A percentile compares a stretch with the other conserved stretches of the same genome.
Evolutionary conservation across 2,329 filamentous ascomycete species (phyloP).

Genomic region (Colletotrichum tamarilloi): DNA sequence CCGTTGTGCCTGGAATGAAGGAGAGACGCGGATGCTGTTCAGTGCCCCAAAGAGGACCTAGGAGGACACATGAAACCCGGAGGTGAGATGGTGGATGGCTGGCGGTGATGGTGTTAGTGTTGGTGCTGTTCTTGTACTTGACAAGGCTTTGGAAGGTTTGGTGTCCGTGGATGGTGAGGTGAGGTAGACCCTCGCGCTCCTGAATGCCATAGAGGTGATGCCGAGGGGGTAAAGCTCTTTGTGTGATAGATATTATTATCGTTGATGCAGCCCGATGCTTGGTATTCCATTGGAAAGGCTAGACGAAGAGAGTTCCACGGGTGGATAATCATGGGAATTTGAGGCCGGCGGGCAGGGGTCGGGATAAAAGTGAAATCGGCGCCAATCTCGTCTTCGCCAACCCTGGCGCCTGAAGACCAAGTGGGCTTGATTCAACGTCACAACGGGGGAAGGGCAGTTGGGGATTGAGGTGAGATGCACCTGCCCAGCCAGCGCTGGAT

Average conservation of each 20-base stretch:
- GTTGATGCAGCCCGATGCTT: background rate
- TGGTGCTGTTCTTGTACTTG: background rate
- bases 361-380: constrained; percentile 31
- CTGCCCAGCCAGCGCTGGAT: no score
- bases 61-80: constrained; percentile 8
- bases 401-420: constrained; percentile 6
- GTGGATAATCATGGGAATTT: constrained; percentile 11
- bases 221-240: background rate
- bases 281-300: background rate
- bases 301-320: background rate
- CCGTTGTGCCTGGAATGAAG: background rate
- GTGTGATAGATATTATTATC: background rate
- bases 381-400: constrained; percentile 33
- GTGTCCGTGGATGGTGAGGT: background rate
- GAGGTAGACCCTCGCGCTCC: background rate
- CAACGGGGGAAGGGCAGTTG: constrained; percentile 1
- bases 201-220: background rate
- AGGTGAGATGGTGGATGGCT: background rate
- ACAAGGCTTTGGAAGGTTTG: background rate
- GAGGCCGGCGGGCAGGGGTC: constrained; percentile 16
- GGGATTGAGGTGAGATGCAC: no score
- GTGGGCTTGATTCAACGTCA: constrained; percentile 36
- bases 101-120: background rate
- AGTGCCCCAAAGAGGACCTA: constrained; percentile 2
- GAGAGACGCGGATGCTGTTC: background rate